Percentiles rank a stretch among this genome's conserved stretches.
These are phyloP conservation scores for Mycena pura DNA, from an alignment of 768 basidiomycete species.

Conservation along the genomic window DNA sequence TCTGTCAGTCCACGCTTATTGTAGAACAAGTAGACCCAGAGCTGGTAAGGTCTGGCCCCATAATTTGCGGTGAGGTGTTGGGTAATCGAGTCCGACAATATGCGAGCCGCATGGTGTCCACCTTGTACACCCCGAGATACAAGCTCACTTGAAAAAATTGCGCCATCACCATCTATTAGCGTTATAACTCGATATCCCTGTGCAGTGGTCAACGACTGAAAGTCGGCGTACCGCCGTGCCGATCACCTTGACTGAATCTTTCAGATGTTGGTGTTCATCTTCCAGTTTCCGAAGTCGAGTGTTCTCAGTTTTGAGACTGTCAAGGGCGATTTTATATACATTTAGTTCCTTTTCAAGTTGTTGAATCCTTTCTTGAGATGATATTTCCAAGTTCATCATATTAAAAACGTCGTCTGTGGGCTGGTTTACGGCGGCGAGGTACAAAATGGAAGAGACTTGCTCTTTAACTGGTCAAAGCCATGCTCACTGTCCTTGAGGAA, in stretches of 20 bases:
- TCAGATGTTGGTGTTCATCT: constrained; percentile 44
- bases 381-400: constrained; percentile 41
- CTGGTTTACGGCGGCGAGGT: neutral
- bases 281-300: constrained; percentile 40
- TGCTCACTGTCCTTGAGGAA: constrained; percentile 8
- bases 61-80: constrained; percentile 43
- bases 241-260: constrained; percentile 48
- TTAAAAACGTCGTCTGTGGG: constrained; percentile 46
- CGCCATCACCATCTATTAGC: constrained; percentile 71
- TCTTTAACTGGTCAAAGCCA: constrained; percentile 45
- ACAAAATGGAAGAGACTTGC: constrained; percentile 28
- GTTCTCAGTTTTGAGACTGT: constrained; percentile 44
- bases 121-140: constrained; percentile 63
- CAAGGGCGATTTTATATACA: constrained; percentile 52
- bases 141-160: constrained; percentile 63
- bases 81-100: constrained; percentile 48
- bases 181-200: constrained; percentile 55
- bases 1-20: constrained; percentile 68
- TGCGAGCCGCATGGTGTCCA: constrained; percentile 61
- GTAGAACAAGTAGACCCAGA: constrained; percentile 68
- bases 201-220: neutral
- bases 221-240: neutral
- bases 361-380: constrained; percentile 38
- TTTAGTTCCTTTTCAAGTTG: constrained; percentile 48
- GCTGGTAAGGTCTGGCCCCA: constrained; percentile 52